These are phyloP conservation scores for Clathrospora elynae DNA, from an alignment of 2,329 filamentous ascomycete genomes.

Conservation along the genomic window DNA sequence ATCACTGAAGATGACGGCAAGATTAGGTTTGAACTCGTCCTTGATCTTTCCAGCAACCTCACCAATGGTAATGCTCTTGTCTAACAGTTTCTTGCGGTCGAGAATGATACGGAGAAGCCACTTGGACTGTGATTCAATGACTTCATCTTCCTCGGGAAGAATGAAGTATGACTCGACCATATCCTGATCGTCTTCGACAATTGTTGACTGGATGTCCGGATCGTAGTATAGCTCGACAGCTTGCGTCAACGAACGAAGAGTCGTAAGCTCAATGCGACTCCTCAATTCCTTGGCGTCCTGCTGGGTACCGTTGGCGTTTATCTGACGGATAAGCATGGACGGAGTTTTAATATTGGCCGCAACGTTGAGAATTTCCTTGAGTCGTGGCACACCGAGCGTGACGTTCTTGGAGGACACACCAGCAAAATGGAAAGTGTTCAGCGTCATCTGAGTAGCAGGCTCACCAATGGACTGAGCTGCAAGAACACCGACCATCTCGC, in stretches of 20 bases:
- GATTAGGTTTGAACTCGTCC: constrained; percentile 73
- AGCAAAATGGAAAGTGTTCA: constrained; percentile 99
- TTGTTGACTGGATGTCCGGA: constrained; percentile 82
- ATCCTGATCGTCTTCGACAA: constrained; percentile 84
- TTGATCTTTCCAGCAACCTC: constrained; percentile 91
- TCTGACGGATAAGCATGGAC: constrained; percentile 90
- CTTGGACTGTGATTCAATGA: constrained; percentile 73
- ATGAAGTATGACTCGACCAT: constrained; percentile 98
- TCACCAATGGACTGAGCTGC: constrained; percentile 98
- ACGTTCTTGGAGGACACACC: constrained; percentile 99
- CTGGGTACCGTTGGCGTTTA: constrained; percentile 65
- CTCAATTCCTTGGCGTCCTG: constrained; percentile 84
- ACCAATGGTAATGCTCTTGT: constrained; percentile 89
- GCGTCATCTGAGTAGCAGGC: constrained; percentile 97
- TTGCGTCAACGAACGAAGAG: constrained; percentile 85
- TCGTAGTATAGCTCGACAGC: constrained; percentile 98
- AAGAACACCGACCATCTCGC: constrained; percentile 98
- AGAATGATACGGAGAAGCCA: constrained; percentile 95
- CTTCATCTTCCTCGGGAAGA: constrained; percentile 76
- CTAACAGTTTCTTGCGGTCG: constrained; percentile 90
- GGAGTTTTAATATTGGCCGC: constrained; percentile 98
- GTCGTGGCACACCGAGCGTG: constrained; percentile 95
- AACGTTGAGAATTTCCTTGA: constrained; percentile 99
- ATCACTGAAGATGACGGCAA: constrained; percentile 95
- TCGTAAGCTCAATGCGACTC: constrained; percentile 92